These are phyloP conservation scores for Sporisorium reilianum DNA, from an alignment of 1,284 basidiomycete genomes.

Conservation along the genomic window DNA sequence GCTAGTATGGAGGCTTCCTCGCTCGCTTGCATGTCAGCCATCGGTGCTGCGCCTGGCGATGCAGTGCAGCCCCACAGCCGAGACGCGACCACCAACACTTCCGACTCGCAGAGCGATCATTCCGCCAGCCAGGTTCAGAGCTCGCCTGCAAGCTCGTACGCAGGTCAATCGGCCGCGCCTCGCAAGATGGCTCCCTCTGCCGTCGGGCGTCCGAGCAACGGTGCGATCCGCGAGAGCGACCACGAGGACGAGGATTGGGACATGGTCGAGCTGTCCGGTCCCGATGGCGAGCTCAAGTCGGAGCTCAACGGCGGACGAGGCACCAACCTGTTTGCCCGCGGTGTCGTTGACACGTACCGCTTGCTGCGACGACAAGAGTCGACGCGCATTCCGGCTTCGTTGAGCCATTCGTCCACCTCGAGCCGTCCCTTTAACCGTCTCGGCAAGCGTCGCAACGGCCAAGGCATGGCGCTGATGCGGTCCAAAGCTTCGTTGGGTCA, in stretches of 20 bases:
- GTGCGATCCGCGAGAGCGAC: constrained; percentile 47
- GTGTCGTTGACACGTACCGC: constrained; percentile 67
- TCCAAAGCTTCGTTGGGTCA: constrained; percentile 30
- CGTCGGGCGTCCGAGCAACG: constrained; percentile 48
- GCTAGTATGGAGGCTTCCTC: constrained; percentile 44
- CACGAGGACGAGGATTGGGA: constrained; percentile 67
- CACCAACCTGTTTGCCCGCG: constrained; percentile 66
- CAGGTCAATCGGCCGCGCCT: constrained; percentile 24
- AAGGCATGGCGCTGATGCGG: constrained; percentile 29
- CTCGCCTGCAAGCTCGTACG: constrained; percentile 50
- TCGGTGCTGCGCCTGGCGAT: constrained; percentile 13
- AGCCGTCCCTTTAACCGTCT: constrained; percentile 55
- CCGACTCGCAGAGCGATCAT: constrained; percentile 53
- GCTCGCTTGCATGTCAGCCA: constrained; percentile 15
- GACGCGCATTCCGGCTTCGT: constrained; percentile 35
- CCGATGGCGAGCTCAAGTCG: constrained; percentile 52
- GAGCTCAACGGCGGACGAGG: constrained; percentile 67
- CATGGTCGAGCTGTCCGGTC: constrained; percentile 56
- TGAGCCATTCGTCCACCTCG: constrained; percentile 40
- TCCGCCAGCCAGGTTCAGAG: constrained; percentile 41
- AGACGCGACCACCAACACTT: constrained; percentile 39
- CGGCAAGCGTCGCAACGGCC: constrained; percentile 45
- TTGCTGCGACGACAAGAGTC: constrained; percentile 72
- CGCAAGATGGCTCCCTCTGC: constrained; percentile 44
- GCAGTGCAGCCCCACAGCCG: constrained; percentile 32